Evolutionary conservation across 495 filamentous ascomycete genomes (phyloP), one percentile per base, ranked within the genome.

Genomic region (Acidiella bohemica): DNA sequence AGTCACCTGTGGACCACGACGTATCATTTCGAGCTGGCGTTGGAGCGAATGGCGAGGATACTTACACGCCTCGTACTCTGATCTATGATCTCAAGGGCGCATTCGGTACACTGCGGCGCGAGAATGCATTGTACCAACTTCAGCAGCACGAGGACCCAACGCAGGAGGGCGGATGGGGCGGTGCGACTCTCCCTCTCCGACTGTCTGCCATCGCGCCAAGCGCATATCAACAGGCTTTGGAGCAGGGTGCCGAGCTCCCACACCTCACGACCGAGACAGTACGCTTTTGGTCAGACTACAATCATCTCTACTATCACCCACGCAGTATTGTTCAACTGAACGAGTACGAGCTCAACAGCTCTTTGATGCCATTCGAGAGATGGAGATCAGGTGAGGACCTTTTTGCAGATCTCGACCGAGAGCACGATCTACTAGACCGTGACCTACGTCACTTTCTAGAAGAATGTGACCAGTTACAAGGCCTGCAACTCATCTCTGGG

Each of bases 211-310:
- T 96, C 48, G 61, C 66, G 25, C 71, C 70, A 33, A 80, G 71
- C 44, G 67, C 74, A 14, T 97, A 93, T 59, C 81, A 87, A 53
- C 67, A 67, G 46, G 77, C 71, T 42, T 75, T 97, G 23, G 81
- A 93, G 46, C 56, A 65, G 42, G 84, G 81, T 19, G 58, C 75
- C 31, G 47, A 65, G 2, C 76, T 81, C 1, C 63, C 75, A 1
- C 62, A 63, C 13, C 70, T 93, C 12, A 79, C 67, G 2, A 68
- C 79, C 0, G 65, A 72, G 22, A 71, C 76, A 2, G 80, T 96
- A 14, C 78, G 83, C 22, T 96, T 84, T 64, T 97, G 92, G 87
- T 93, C 85, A 11, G 90, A 97, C 60, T 96, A 82, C 60, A 86
- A 81, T 47, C 74, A 84, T 20, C 68, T 93, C 11, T 96, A 77